These are phyloP conservation scores for Trametes maxima DNA, from an alignment of 768 basidiomycete species.

Conservation along the genomic window DNA sequence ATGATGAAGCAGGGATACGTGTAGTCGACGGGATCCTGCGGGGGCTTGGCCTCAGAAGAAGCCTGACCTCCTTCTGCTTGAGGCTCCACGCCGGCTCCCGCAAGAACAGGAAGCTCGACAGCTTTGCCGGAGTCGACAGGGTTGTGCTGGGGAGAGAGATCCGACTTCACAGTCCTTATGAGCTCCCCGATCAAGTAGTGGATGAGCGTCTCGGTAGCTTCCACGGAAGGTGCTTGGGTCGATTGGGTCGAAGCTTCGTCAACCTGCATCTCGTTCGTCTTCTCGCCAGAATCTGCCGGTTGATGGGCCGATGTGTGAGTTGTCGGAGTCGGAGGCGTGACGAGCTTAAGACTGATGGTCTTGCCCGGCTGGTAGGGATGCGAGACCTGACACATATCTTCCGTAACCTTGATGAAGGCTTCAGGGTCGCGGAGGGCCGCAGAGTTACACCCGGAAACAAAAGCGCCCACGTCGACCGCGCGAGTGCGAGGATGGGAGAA, in stretches of 20 bases:
- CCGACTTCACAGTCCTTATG: constrained; percentile 56
- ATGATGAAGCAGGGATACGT: constrained; percentile 81
- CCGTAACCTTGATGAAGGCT: constrained; percentile 73
- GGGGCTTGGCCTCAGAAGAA: background rate
- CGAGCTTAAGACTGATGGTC: constrained; percentile 33
- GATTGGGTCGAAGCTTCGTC: constrained; percentile 38
- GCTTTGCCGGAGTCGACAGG: constrained; percentile 4
- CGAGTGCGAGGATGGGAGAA: constrained; percentile 73
- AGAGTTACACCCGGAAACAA: constrained; percentile 74
- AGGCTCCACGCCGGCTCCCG: background rate
- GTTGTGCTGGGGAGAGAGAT: constrained; percentile 25
- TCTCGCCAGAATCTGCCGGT: constrained; percentile 4
- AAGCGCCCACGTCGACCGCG: constrained; percentile 67
- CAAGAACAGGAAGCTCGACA: background rate
- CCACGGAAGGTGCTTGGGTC: constrained; percentile 27
- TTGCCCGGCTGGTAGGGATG: constrained; percentile 50
- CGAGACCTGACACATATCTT: constrained; percentile 70
- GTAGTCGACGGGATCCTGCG: constrained; percentile 32
- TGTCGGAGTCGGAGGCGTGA: background rate
- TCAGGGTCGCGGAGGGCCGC: constrained; percentile 81
- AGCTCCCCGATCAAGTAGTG: constrained; percentile 77
- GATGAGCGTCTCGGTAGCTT: constrained; percentile 59
- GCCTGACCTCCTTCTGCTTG: background rate
- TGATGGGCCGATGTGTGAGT: background rate
- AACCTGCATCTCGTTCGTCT: constrained; percentile 58